Evolutionary conservation across 177 flowering plant genomes (phyloP).

Genomic region (Telopea speciosissima): DNA sequence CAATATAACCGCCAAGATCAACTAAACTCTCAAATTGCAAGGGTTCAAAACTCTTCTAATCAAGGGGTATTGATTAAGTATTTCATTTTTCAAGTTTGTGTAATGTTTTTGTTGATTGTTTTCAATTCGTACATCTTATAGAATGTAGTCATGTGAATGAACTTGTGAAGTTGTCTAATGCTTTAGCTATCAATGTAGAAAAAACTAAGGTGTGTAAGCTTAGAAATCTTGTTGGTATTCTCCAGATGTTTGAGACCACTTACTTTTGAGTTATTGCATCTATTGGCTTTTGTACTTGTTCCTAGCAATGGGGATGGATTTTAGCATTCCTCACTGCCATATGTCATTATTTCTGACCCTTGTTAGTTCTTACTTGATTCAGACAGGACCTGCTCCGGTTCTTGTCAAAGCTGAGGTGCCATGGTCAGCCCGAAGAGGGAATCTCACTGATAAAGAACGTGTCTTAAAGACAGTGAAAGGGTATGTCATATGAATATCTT

Average conservation of each 20-base stretch:
- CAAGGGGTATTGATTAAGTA: constrained; percentile 43
- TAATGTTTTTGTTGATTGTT: not conserved
- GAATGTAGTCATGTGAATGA: too few species aligned
- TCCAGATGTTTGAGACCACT: too few species aligned
- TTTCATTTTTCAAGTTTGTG: not conserved
- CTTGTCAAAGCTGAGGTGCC: constrained; percentile 90
- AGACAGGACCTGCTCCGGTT: constrained; percentile 76
- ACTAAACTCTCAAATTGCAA: constrained; percentile 45
- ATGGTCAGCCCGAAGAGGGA: constrained; percentile 88
- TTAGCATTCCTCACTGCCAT: not conserved
- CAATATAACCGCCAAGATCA: constrained; percentile 55
- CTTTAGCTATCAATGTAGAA: too few species aligned
- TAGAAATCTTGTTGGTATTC: too few species aligned
- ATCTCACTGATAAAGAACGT: constrained; percentile 81
- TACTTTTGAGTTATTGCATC: too few species aligned
- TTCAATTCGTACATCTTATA: too few species aligned
- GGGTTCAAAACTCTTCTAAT: constrained; percentile 41
- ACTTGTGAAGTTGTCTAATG: too few species aligned
- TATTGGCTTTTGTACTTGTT: too few species aligned
- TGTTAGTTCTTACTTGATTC: constrained; percentile 3
- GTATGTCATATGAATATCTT: constrained; percentile 29
- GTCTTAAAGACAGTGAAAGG: constrained; percentile 97
- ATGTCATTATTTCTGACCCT: not conserved
- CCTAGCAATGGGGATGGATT: not conserved
- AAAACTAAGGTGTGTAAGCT: too few species aligned